These are phyloP conservation scores for Andrographis paniculata DNA, from an alignment of 305 asterid species.

Conservation along the genomic window DNA sequence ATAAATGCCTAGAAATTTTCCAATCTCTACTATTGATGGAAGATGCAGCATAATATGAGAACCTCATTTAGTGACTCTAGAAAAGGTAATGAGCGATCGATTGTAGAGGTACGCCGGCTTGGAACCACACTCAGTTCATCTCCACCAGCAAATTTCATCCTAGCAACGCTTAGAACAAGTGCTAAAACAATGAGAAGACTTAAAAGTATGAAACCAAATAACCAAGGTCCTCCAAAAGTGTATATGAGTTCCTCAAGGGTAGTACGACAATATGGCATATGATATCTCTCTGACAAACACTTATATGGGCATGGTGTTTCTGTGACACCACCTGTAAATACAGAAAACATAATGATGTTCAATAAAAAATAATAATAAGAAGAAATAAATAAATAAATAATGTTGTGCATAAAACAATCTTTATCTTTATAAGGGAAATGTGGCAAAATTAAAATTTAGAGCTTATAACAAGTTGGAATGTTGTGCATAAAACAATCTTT, in stretches of 20 bases:
- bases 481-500: too few relatives aligned
- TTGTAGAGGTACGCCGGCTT: constrained; percentile 60
- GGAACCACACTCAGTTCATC: constrained; percentile 75
- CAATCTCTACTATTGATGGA: too few relatives aligned
- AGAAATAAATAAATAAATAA: too few relatives aligned
- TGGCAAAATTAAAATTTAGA: not conserved
- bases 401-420: too few relatives aligned
- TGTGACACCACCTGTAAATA: constrained; percentile 66
- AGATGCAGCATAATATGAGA: constrained; percentile 40
- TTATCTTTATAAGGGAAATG: too few relatives aligned
- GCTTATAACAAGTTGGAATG: constrained; percentile 7
- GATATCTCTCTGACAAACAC: constrained; percentile 87
- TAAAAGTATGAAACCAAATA: constrained; percentile 37
- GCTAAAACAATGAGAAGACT: constrained; percentile 86
- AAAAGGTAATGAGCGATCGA: constrained; percentile 83
- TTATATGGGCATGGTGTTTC: constrained; percentile 74
- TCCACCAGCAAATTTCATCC: constrained; percentile 90
- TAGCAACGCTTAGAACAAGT: constrained; percentile 88
- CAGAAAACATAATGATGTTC: not conserved
- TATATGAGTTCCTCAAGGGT: constrained; percentile 93
- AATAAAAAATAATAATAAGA: too few relatives aligned
- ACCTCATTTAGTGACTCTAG: constrained; percentile 92
- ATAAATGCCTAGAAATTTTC: too few relatives aligned
- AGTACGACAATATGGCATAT: constrained; percentile 93
- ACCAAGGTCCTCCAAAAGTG: too few relatives aligned